phyloP scores from a whole-genome alignment of 2,329 filamentous ascomycete genomes.

The Colletotrichum plurivorum region DNA sequence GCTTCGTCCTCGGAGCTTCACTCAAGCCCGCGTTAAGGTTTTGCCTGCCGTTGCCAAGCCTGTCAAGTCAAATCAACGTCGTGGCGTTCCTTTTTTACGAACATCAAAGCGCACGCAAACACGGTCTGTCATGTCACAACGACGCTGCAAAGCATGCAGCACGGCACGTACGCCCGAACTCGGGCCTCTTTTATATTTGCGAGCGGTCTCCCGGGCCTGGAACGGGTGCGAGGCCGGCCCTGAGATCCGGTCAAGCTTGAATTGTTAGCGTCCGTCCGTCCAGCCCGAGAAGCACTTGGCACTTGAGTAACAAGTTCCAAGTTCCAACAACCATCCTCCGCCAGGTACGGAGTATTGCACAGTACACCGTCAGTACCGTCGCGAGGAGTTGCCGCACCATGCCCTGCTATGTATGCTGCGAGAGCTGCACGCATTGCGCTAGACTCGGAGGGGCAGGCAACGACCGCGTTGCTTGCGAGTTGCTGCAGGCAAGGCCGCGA shows the following conservation, averaged over 20 bases:
- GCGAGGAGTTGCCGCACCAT: background rate
- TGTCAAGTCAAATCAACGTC: slow-evolving; percentile 29
- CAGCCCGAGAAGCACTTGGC: slow-evolving; percentile 19
- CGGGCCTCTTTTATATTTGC: slow-evolving; percentile 11
- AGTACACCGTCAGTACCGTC: too few relatives aligned
- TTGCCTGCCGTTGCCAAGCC: slow-evolving; percentile 28
- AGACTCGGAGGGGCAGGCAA: slow-evolving; percentile 20
- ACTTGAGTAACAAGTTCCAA: background rate
- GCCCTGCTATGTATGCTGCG: slow-evolving; percentile 11
- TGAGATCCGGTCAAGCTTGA: slow-evolving; percentile 36
- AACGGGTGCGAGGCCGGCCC: slow-evolving; percentile 15
- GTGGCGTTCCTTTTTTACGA: slow-evolving; percentile 1
- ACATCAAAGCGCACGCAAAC: slow-evolving; percentile 3
- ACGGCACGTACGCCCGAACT: slow-evolving; percentile 17
- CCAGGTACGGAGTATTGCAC: too few relatives aligned
- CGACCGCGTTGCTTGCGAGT: background rate
- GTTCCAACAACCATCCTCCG: background rate
- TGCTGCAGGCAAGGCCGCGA: too few relatives aligned
- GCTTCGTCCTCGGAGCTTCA: background rate
- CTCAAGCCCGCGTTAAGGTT: slow-evolving; percentile 11
- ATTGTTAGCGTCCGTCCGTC: slow-evolving; percentile 33
- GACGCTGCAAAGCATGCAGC: background rate
- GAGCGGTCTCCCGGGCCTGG: background rate
- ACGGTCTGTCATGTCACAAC: slow-evolving; percentile 3
- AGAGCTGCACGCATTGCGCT: slow-evolving; percentile 7